Base-by-base conservation (phyloP, 129 eudicot genomes). In the Arctium lappa region DNA sequence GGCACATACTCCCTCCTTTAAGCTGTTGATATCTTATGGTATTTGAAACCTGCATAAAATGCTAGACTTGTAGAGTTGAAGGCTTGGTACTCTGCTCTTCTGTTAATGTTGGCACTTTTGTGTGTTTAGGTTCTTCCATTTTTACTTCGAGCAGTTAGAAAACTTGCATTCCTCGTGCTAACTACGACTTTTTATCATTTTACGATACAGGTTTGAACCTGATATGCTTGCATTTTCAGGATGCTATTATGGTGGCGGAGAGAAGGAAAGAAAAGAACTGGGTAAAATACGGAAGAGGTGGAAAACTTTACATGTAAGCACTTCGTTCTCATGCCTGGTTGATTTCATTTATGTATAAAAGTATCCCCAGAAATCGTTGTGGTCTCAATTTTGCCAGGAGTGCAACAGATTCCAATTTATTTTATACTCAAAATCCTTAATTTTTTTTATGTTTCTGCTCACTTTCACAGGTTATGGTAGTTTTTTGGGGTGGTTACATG, bases 171-270 rank as follows among this genome's bases (percentile, higher is more conserved):
- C 65, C 77, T 91, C 18, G 71, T 83, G 79, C 71, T 84, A 73
- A 66, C 80, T 69, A 78, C 73, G 62, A 75, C 40, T 74, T 60
- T 63, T 40, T 78, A 44, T 69, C 78, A 12, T 83, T 82, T 63
- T 46, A 79, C 34, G 11, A 33, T 79, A 82, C 94, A 93, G 98
- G 98, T 93, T 91, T 88, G 98, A 93, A 87, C 97, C 98, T 80
- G 98, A 93, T 86, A 93, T 93, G 98, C 98, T 93, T 87, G 98
- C 98, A 84, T 93, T 93, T 94, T 93, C 98, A 79, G 98, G 98
- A 87, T 93, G 98, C 82, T 91, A 93, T 84, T 93, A 91, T 79
- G 98, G 98, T 36, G 98, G 98, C 2, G 98, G 98, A 76, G 94
- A 93, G 40, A 93, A 90, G 92, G 98, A 93, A 88, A 91, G 88